Conservation (phyloP, 768 basidiomycete species). For the Suillus weaverae region DNA sequence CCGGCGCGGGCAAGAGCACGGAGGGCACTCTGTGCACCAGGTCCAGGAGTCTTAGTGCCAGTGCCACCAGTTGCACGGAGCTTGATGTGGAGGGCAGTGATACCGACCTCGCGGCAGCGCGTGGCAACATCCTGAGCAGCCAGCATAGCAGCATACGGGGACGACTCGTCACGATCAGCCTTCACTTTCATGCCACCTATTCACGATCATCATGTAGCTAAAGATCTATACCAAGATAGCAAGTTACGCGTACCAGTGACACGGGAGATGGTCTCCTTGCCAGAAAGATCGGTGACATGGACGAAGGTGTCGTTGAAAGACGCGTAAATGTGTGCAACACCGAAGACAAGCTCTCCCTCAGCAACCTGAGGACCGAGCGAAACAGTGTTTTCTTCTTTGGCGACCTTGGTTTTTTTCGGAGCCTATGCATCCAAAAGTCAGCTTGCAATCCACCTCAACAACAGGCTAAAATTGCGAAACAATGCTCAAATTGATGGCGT, state of each 20-base stretch:
- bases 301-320: conserved; percentile 99
- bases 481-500: background rate
- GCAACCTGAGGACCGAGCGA: conserved; percentile 94
- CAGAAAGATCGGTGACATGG: conserved; percentile 97
- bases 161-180: conserved; percentile 99
- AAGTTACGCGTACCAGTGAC: conserved; percentile 73
- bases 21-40: conserved; percentile 96
- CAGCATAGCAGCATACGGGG: conserved; percentile 96
- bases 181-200: conserved; percentile 99
- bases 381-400: conserved; percentile 80
- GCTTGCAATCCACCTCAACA: conserved; percentile 49
- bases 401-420: conserved; percentile 79
- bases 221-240: background rate
- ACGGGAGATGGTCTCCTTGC: conserved; percentile 98
- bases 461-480: conserved; percentile 8
- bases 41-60: conserved; percentile 98
- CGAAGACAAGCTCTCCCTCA: conserved; percentile 96
- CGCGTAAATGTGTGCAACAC: conserved; percentile 98
- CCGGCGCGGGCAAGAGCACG: conserved; percentile 98
- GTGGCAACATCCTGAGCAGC: conserved; percentile 96
- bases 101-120: conserved; percentile 97
- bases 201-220: background rate
- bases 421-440: conserved; percentile 65
- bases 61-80: conserved; percentile 98
- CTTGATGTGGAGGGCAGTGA: conserved; percentile 99